Evolutionary conservation across 73 alveolate species (phyloP), one percentile per base, ranked within the genome.

Genomic region (Paraurostyla sp.): DNA sequence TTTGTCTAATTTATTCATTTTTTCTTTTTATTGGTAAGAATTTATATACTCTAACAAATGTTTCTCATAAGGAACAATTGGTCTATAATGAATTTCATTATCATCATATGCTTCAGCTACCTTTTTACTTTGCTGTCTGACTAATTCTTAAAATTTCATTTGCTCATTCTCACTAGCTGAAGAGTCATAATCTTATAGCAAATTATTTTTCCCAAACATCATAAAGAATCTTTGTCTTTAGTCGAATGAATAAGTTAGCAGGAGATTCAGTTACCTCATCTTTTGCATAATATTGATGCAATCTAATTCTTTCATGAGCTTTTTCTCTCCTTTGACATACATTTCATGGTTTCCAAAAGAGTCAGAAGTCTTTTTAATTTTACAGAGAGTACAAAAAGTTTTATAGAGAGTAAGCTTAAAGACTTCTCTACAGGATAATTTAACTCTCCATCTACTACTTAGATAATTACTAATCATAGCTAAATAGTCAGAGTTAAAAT

Each of bases 241-340:
- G 23, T 54, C 23, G 27, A 54, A 54, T 27, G 23, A 54, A 18
- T 13, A 54, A 20, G 15, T 27, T 18, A 13, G 23, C 15, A 54
- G 23, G 18, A 54, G 15, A 13, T 54, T 54, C 18, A 54, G 6
- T 54, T 54, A 35, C 7, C 85, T 16, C 85, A 71, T 11, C 29
- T 42, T 30, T 4, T 40, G 29, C 59, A 71, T 35, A 2, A 71
- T 40, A 23, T 42, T 71, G 27, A 71, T 71, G 38, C 85, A 71
- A 71, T 71, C 85, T 6, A 71, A 13, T 71, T 71, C 85, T 71
- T 71, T 4, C 29, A 25, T 33, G 4, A 71, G 9, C 49, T 71
- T 38, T 13, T 42, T 6, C 27, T 71, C 63, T 11, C 85, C 85
- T 40, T 71, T 42, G 3, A 9, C 9, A 18, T 11, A 71, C 3